Evolutionary conservation across 2,329 filamentous ascomycete species (phyloP).

Genomic region (Claviceps sp.): DNA sequence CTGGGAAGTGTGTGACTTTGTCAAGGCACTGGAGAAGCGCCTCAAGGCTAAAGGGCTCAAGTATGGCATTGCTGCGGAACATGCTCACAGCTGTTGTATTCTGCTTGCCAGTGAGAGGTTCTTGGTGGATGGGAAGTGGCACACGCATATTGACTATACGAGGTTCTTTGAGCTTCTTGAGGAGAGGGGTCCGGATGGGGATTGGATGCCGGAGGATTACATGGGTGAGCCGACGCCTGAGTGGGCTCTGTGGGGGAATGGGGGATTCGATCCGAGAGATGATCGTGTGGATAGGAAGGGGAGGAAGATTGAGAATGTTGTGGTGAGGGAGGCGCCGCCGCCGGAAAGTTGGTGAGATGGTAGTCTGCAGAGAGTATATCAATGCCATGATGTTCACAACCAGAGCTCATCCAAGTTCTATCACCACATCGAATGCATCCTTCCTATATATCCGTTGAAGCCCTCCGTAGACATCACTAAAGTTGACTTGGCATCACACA

Average conservation of each 20-base stretch:
- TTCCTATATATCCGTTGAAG: too few relatives aligned
- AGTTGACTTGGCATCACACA: neutral
- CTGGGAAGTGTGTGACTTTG: conserved; percentile 75
- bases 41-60: conserved; percentile 56
- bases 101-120: conserved; percentile 76
- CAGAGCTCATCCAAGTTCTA: too few relatives aligned
- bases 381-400: too few relatives aligned
- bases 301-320: conserved; percentile 39
- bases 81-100: conserved; percentile 88
- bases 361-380: too few relatives aligned
- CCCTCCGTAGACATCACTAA: too few relatives aligned
- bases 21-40: conserved; percentile 57
- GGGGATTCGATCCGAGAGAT: conserved; percentile 86
- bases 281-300: conserved; percentile 80
- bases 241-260: conserved; percentile 90
- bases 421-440: too few relatives aligned
- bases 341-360: conserved; percentile 6
- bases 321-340: conserved; percentile 18
- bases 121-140: conserved; percentile 64
- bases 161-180: conserved; percentile 78
- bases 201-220: conserved; percentile 83
- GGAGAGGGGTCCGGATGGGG: conserved; percentile 45
- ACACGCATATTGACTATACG: conserved; percentile 82
- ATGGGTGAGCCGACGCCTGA: conserved; percentile 74
- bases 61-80: conserved; percentile 90